A percentile compares a stretch with the other conserved stretches of the same genome.
Conservation (phyloP, 805 yeast species). For the Kodamaea hsintzibuensis region DNA sequence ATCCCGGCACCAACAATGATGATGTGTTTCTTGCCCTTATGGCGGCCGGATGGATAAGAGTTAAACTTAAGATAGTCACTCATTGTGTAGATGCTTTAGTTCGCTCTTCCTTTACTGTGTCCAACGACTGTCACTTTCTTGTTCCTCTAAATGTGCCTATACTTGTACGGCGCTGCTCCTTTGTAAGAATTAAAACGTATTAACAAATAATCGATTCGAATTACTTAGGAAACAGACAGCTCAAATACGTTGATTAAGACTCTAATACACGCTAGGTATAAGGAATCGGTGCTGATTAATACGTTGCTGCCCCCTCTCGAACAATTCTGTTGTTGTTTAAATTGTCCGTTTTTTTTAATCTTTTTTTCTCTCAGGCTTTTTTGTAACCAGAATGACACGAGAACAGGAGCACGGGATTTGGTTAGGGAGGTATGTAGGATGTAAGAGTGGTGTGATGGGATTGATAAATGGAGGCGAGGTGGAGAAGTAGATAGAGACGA, state of each 20-base stretch:
- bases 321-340: constrained; percentile 5
- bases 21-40: constrained; percentile 69
- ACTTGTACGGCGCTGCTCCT: neutral
- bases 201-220: neutral
- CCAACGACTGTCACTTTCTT: neutral
- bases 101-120: neutral
- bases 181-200: neutral
- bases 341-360: constrained; percentile 7
- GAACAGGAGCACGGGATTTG: neutral
- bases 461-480: too few species aligned
- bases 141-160: too few species aligned
- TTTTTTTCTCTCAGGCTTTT: constrained; percentile 3
- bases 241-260: neutral
- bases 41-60: constrained; percentile 48
- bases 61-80: constrained; percentile 16
- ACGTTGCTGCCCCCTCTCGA: constrained; percentile 4
- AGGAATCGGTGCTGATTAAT: neutral
- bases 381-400: neutral
- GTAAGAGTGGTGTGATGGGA: too few species aligned
- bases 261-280: neutral
- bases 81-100: constrained; percentile 3
- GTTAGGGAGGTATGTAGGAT: too few species aligned
- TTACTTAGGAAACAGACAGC: neutral
- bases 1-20: constrained; percentile 94
- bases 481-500: too few species aligned